Conservation (phyloP, 129 eudicot species). For the Centaurea solstitialis region DNA sequence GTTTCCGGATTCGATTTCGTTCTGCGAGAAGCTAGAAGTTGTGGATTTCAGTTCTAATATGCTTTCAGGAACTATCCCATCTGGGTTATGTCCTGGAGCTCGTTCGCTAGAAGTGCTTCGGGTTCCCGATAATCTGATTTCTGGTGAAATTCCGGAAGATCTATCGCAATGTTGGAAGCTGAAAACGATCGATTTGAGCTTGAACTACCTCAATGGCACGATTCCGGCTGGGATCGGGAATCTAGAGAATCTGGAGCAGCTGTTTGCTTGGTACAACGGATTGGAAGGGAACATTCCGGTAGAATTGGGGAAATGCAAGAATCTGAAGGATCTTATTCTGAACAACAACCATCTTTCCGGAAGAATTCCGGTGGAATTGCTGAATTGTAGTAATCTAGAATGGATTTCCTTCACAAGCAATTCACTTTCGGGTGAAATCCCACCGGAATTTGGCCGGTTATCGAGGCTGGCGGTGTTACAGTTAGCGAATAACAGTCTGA, state of each 20-base stretch:
- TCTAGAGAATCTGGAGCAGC: slow-evolving; percentile 82
- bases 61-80: slow-evolving; percentile 71
- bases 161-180: slow-evolving; percentile 63
- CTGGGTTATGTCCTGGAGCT: slow-evolving; percentile 65
- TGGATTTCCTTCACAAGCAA: slow-evolving; percentile 93
- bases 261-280: slow-evolving; percentile 87
- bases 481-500: slow-evolving; percentile 71
- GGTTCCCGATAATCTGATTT: slow-evolving; percentile 67
- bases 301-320: slow-evolving; percentile 73
- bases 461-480: slow-evolving; percentile 81
- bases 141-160: slow-evolving; percentile 64
- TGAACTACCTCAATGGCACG: slow-evolving; percentile 74
- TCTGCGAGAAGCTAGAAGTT: slow-evolving; percentile 55
- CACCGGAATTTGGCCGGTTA: slow-evolving; percentile 63
- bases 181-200: slow-evolving; percentile 73
- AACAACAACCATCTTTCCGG: slow-evolving; percentile 80
- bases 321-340: slow-evolving; percentile 72
- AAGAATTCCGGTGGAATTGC: slow-evolving; percentile 61
- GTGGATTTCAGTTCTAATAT: slow-evolving; percentile 90
- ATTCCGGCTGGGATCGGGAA: slow-evolving; percentile 71
- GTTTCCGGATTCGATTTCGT: slow-evolving; percentile 63
- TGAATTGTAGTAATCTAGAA: slow-evolving; percentile 72
- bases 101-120: slow-evolving; percentile 80
- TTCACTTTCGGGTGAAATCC: slow-evolving; percentile 71
- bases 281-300: slow-evolving; percentile 74